Conservation (phyloP, 441 rosid species). For the Bruguiera hainesii region DNA sequence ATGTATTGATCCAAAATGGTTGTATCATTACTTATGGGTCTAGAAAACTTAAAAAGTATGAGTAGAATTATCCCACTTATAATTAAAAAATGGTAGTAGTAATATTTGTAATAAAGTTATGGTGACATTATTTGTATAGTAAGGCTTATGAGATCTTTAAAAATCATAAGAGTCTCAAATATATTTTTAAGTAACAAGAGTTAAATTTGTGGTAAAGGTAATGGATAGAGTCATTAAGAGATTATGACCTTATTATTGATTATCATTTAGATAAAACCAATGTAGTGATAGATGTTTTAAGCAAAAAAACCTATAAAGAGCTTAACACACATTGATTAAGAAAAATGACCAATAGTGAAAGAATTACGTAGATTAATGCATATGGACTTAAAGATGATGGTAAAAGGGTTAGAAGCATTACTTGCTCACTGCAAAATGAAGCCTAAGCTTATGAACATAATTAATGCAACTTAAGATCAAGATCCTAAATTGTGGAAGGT, state of each 20-base stretch:
- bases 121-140: too few relatives aligned
- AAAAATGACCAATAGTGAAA: not conserved
- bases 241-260: not conserved
- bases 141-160: too few relatives aligned
- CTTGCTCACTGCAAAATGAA: too few relatives aligned
- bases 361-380: not conserved
- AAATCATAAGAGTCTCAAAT: too few relatives aligned
- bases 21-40: not conserved
- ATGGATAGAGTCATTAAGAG: not conserved
- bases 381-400: too few relatives aligned
- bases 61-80: not conserved
- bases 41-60: too few relatives aligned
- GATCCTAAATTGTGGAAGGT: too few relatives aligned
- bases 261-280: not conserved
- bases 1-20: not conserved
- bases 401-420: too few relatives aligned
- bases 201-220: too few relatives aligned
- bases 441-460: too few relatives aligned
- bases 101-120: not conserved
- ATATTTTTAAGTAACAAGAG: not conserved
- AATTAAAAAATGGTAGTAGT: too few relatives aligned
- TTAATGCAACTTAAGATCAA: too few relatives aligned
- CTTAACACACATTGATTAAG: not conserved
- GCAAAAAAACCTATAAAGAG: not conserved
- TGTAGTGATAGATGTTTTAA: not conserved